A percentile compares a stretch with the other conserved stretches of the same genome.
phyloP scores from a whole-genome alignment of 257 asterid species.

The Solanum chilense region DNA sequence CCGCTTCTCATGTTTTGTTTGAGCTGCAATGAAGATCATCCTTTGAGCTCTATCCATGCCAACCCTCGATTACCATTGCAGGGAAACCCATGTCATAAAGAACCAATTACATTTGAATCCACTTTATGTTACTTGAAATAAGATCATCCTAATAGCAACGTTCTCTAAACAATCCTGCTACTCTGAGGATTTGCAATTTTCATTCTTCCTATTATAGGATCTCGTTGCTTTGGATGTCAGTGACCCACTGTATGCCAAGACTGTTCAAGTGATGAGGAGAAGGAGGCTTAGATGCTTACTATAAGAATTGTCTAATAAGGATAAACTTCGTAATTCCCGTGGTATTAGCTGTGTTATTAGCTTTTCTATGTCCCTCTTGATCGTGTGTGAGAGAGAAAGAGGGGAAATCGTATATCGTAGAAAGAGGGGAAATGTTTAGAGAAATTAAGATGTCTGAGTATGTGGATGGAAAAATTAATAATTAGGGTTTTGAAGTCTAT shows the following conservation, averaged over 20 bases:
- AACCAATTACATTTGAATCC: constrained; percentile 51
- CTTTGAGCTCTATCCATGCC: constrained; percentile 60
- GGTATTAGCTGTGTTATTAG: constrained; percentile 55
- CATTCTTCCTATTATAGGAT: constrained; percentile 65
- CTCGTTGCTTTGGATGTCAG: constrained; percentile 57
- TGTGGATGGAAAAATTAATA: too few relatives aligned
- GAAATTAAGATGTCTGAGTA: too few relatives aligned
- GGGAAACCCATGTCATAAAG: constrained; percentile 35
- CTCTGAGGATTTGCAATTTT: constrained; percentile 77
- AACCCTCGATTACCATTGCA: constrained; percentile 25
- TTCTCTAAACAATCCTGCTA: constrained; percentile 59
- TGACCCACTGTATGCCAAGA: too few relatives aligned
- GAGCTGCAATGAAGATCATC: constrained; percentile 60
- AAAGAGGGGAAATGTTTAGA: too few relatives aligned
- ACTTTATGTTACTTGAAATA: constrained; percentile 68
- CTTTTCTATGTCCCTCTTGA: constrained; percentile 67
- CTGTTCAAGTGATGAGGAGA: too few relatives aligned
- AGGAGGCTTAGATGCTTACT: too few relatives aligned
- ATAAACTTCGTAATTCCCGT: constrained; percentile 57
- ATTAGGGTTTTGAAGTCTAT: background rate
- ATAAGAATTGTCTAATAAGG: too few relatives aligned
- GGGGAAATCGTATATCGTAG: too few relatives aligned
- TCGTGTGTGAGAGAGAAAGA: constrained; percentile 33
- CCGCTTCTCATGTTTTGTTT: constrained; percentile 48
- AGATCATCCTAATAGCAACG: constrained; percentile 74